Base-by-base conservation (phyloP, 2,329 filamentous ascomycete genomes). In the Aspergillus sp. region DNA sequence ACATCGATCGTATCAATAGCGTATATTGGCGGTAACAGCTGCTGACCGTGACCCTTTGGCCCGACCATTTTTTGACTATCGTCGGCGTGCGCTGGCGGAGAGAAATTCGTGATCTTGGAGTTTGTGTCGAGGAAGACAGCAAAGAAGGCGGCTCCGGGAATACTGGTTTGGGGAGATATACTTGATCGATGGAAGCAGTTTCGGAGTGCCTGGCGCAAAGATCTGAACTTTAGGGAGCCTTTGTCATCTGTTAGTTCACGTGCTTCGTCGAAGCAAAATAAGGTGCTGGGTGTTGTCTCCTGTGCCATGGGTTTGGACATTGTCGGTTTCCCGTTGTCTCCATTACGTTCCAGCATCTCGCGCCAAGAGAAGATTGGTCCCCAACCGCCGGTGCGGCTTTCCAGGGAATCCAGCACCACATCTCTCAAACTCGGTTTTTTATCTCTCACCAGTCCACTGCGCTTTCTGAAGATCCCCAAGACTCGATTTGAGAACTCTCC, bases 1-100 rank as follows among this genome's bases (percentile, higher is more conserved):
- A 43, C 30, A 29, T 43, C 4, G 9, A 43, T 43, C 5, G 46
- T 48, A 5, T 32, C 7, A 19, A 48, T 45, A 3, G 12, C 19
- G 35, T 48, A 48, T 19, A 45, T 45, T 30, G 46, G 46, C 12
- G 32, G 33, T 19, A 40, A 48, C 10, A 48, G 19, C 5, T 19
- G 6, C 6, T 6, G 5, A 27, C 12, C 12, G 7, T 12, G 30
- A 5, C 29, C 29, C 42, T 4, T 34, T 19, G 30, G 34, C 5
- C 33, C 5, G 4, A 28, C 12, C 3, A 8, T 19, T 29, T 48
- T 48, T 32, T 40, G 42, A 34, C 42, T 45, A 4, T 7, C 7
- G 19, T 48, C 42, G 10, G 9, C 6, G 4, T 4, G 5, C 19
- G 42, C 35, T n/a, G 46, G n/a, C 10, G 46, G 42, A 7, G 34